These are phyloP conservation scores for Exsudoporus frostii DNA, from an alignment of 768 basidiomycete genomes.

Conservation along the genomic window DNA sequence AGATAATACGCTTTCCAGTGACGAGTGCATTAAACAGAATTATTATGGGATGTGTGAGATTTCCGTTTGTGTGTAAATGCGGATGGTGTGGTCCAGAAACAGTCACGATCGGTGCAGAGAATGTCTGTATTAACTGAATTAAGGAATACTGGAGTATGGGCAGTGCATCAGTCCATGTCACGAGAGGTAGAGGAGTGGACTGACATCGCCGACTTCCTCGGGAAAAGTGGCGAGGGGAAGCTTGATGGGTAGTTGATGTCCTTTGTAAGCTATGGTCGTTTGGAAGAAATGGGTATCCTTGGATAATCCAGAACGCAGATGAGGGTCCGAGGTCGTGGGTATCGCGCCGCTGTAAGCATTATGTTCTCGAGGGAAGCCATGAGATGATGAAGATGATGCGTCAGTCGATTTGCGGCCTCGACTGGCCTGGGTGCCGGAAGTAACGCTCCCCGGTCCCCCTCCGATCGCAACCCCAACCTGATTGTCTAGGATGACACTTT, in stretches of 20 bases:
- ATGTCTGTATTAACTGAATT: conserved; percentile 84
- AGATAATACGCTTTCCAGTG: conserved; percentile 94
- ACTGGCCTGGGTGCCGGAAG: conserved; percentile 43
- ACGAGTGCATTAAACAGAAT: conserved; percentile 94
- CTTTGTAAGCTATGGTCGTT: conserved; percentile 79
- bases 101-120: conserved; percentile 56
- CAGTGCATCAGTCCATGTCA: conserved; percentile 10
- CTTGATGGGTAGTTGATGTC: conserved; percentile 82
- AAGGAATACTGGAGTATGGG: conserved; percentile 71
- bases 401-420: conserved; percentile 67
- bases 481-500: conserved; percentile 51
- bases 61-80: conserved; percentile 90
- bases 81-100: conserved; percentile 80
- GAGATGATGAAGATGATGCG: conserved; percentile 66
- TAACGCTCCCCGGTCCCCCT: conserved; percentile 44
- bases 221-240: conserved; percentile 87
- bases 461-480: conserved; percentile 38
- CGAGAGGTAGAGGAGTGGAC: conserved; percentile 30
- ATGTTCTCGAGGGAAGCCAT: conserved; percentile 44
- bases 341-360: conserved; percentile 35
- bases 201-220: conserved; percentile 95
- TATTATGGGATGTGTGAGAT: conserved; percentile 89
- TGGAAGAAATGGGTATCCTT: conserved; percentile 97
- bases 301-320: conserved; percentile 45
- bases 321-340: conserved; percentile 45